Evolutionary conservation across 441 rosid species (phyloP).

Genomic region (Geranium incanum): DNA sequence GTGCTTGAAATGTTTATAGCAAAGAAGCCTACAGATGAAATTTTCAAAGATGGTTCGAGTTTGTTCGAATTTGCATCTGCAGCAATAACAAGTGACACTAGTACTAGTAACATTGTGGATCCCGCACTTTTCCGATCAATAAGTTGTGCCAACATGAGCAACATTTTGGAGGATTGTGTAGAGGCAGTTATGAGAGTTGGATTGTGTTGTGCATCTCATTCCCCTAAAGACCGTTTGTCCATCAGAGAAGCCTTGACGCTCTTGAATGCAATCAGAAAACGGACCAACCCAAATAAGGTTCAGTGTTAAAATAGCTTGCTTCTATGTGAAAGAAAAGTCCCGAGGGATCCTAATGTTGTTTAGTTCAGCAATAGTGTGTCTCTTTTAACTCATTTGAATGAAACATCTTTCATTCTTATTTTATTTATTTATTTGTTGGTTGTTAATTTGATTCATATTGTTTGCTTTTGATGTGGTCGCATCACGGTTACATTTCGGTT

Average conservation of each 20-base stretch:
- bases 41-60: conserved; percentile 27
- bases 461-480: no score
- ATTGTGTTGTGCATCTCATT: conserved; percentile 14
- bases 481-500: no score
- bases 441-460: no score
- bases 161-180: conserved; percentile 10
- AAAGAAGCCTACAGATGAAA: conserved; percentile 25
- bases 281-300: no score
- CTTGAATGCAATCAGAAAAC: conserved; percentile 4
- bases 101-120: conserved; percentile 9
- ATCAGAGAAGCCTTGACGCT: conserved; percentile 18
- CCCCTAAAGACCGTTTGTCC: conserved; percentile 19
- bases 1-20: conserved; percentile 23
- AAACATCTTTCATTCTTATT: no score
- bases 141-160: neutral
- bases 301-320: no score
- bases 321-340: no score
- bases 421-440: no score
- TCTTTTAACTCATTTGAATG: no score
- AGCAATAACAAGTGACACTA: neutral
- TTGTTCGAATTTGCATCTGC: conserved; percentile 13
- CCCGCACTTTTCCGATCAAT: neutral
- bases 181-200: conserved; percentile 13
- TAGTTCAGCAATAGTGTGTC: no score
- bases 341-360: no score